These are phyloP conservation scores for Candida argentea DNA, from an alignment of 805 yeast genomes.

Conservation along the genomic window DNA sequence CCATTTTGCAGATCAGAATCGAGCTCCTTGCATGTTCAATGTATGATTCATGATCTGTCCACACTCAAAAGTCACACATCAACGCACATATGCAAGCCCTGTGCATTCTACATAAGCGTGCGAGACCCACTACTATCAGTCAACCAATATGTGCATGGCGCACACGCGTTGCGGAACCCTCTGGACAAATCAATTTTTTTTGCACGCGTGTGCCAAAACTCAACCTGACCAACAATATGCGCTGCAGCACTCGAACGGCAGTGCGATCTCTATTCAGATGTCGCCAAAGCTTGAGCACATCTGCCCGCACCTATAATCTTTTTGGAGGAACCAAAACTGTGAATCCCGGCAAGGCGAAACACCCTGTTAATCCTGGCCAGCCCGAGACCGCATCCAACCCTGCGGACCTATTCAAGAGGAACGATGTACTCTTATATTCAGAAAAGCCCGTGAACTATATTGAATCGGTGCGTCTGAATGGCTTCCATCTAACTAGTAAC, in stretches of 20 bases:
- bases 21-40: too few species aligned
- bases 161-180: too few species aligned
- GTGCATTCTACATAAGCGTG: too few species aligned
- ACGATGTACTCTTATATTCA: conserved; percentile 33
- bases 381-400: conserved; percentile 32
- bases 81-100: too few species aligned
- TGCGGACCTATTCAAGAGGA: conserved; percentile 32
- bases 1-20: too few species aligned
- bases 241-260: neutral
- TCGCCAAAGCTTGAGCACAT: neutral
- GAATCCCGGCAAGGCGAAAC: conserved; percentile 2
- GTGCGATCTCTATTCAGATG: neutral
- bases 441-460: conserved; percentile 34
- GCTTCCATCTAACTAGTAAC: conserved; percentile 50
- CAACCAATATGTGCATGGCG: too few species aligned
- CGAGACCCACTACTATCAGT: too few species aligned
- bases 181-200: too few species aligned
- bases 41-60: too few species aligned
- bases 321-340: conserved; percentile 21
- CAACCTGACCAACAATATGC: conserved; percentile 1
- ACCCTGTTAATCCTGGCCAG: conserved; percentile 24
- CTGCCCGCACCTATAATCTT: conserved; percentile 10
- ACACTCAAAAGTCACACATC: too few species aligned
- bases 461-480: conserved; percentile 37
- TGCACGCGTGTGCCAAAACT: too few species aligned